Evolutionary conservation across 352 stramenopile species (phyloP).

Genomic region (Thalassiosira livingstoniorum): DNA sequence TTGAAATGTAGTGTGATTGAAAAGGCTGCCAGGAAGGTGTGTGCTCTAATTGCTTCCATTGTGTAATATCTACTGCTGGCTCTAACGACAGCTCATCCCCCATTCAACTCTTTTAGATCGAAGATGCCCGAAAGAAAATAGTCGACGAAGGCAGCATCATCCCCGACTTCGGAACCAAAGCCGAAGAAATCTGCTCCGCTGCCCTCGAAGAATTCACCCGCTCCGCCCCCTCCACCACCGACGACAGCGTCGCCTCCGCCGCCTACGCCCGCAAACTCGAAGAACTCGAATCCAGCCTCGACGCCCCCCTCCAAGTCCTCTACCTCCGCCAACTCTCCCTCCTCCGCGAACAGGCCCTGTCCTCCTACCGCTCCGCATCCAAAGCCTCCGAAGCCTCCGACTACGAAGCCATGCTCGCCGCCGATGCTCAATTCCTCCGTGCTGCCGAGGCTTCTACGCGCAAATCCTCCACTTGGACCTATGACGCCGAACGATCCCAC

Average conservation of each 20-base stretch:
- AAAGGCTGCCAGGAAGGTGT: slow-evolving; percentile 54
- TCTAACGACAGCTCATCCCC: no score
- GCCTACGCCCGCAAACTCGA: slow-evolving; percentile 82
- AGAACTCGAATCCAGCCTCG: slow-evolving; percentile 84
- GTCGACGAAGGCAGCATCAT: slow-evolving; percentile 80
- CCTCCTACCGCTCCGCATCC: slow-evolving; percentile 79
- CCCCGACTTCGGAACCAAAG: slow-evolving; percentile 81
- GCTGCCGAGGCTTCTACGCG: slow-evolving; percentile 82
- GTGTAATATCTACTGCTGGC: slow-evolving; percentile 10
- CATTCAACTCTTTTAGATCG: slow-evolving; percentile 73
- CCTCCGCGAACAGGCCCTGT: slow-evolving; percentile 84
- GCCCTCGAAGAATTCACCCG: slow-evolving; percentile 82
- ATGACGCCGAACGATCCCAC: slow-evolving; percentile 79
- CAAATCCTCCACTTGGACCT: slow-evolving; percentile 81
- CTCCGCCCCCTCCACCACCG: slow-evolving; percentile 72
- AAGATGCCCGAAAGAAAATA: slow-evolving; percentile 75
- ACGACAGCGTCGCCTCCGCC: slow-evolving; percentile 58
- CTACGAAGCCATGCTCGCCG: slow-evolving; percentile 88
- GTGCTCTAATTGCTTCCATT: slow-evolving; percentile 15
- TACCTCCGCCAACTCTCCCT: slow-evolving; percentile 86
- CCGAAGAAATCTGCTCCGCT: slow-evolving; percentile 84
- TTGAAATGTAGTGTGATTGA: slow-evolving; percentile 53
- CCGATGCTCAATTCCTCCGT: slow-evolving; percentile 82
- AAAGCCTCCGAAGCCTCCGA: slow-evolving; percentile 81
- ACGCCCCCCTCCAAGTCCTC: slow-evolving; percentile 85